phyloP scores from a whole-genome alignment of 495 filamentous ascomycete species.

The Annulohypoxylon stygium region DNA sequence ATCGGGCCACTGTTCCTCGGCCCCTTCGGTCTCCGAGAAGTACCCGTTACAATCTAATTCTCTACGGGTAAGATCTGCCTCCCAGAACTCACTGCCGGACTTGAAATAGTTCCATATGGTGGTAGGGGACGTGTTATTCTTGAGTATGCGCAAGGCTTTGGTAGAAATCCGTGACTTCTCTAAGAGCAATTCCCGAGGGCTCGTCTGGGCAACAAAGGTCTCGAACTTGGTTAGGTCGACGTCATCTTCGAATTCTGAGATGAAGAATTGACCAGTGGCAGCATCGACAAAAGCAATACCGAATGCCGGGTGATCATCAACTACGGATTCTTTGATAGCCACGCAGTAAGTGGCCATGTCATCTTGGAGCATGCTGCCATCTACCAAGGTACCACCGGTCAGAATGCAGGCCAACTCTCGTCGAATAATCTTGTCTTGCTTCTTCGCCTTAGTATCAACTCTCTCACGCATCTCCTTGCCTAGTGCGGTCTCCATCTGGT shows the following conservation, averaged over 20 bases:
- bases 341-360: slow-evolving; percentile 98
- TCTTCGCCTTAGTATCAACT: slow-evolving; percentile 67
- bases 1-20: slow-evolving; percentile 81
- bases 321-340: slow-evolving; percentile 89
- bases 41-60: slow-evolving; percentile 88
- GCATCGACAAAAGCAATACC: slow-evolving; percentile 96
- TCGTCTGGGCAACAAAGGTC: slow-evolving; percentile 94
- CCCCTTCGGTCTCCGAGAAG: slow-evolving; percentile 75
- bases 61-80: slow-evolving; percentile 80
- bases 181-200: slow-evolving; percentile 88
- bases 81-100: slow-evolving; percentile 91
- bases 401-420: slow-evolving; percentile 92
- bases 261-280: slow-evolving; percentile 93
- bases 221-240: slow-evolving; percentile 97
- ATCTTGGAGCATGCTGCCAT: slow-evolving; percentile 96
- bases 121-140: slow-evolving; percentile 92
- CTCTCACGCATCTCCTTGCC: slow-evolving; percentile 98
- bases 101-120: slow-evolving; percentile 97
- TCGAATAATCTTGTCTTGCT: slow-evolving; percentile 91
- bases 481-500: slow-evolving; percentile 94
- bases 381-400: slow-evolving; percentile 92
- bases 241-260: slow-evolving; percentile 93
- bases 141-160: slow-evolving; percentile 91
- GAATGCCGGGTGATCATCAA: slow-evolving; percentile 83
- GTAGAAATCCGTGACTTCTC: slow-evolving; percentile 89